Base-by-base conservation (phyloP, 2,329 filamentous ascomycete genomes). In the Lasiodiplodia hormozganensis region DNA sequence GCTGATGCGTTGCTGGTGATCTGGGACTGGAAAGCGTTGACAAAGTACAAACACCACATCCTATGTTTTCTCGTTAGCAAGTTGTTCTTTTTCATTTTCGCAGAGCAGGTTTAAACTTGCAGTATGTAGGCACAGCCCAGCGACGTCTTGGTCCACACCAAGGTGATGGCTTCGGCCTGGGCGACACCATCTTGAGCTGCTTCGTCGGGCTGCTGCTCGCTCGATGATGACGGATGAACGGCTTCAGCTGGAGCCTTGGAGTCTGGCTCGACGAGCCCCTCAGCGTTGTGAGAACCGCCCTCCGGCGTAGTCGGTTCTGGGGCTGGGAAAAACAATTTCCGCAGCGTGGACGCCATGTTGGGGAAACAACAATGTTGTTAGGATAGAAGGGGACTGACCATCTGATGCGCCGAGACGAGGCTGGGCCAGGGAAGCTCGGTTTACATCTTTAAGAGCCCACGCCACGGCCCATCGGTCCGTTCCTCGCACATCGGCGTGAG, bases 1-100 rank as follows among this genome's bases (percentile, higher is more conserved):
- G 74, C 73, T 1, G 70, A 71, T 11, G 75, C 68, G 57, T 79
- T 81, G 67, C 74, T 74, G 65, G 79, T 76, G 56, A 78, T 76
- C 58, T 75, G 75, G 69, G 80, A 72, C 69, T 83, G 76, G 62
- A 82, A 73, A 16, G 78, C 82, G 56, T 85, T 84, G 71, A 78
- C 78, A 68, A 83, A 79, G 36, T 80, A 81, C 64, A 81, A 76
- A 25, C 82, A 54, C 62, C 62, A 66, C 49, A 66, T 78, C 31
- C 57, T 60, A 14, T 47, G 6, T 43, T 7, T 25, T 28, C 7
- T 2, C 14, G 36, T 60, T 18, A 60, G 57, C 38, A n/a, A 16
- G 16, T 16, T 21, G 28, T 47, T 21, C 8, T 21, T n/a, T 43
- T 3, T n/a, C 0, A 3, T 31, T 47, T 4, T n/a, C n/a, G 12